Evolutionary conservation across 2,329 filamentous ascomycete species (phyloP), one percentile per base, ranked within the genome.

Genomic region (Aspergillus candidus): DNA sequence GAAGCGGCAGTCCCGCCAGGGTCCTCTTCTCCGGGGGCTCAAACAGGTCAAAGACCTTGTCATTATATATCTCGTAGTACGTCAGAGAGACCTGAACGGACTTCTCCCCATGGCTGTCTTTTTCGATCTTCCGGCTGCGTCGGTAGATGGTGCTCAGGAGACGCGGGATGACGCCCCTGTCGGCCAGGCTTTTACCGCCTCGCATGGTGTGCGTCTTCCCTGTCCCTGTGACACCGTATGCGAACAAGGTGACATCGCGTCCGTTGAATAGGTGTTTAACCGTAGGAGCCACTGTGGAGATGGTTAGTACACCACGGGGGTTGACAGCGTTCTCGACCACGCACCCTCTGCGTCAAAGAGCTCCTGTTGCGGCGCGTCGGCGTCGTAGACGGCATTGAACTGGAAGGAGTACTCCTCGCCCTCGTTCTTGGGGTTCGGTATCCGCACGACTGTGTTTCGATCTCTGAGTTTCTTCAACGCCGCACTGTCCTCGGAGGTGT

Each of bases 191-290:
- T 67, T 94, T 80, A 32, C 90, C 90, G 53, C 90, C 90, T 52
- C 90, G 83, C 89, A 96, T 95, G 3, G 90, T 96, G 68, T 95
- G 88, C 47, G 90, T 96, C 71, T 96, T 96, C 44, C 90, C 90
- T 0, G 89, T 94, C 37, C 90, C 90, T 0, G 90, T 95, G 47
- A 91, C 88, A 48, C 90, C 90, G 63, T 96, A 95, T 22, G 90
- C 89, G 61, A 96, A 95, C 45, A 95, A 80, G 10, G 88, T 94
- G 34, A 91, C 80, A 68, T 94, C 87, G 61, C 88, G 82, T 46
- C 88, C 93, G 42, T 65, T 68, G 70, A 97, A 96, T 8, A 97
- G 80, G 43, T 93, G 86, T 65, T 95, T 96, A 51, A 96, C 75
- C 40, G 90, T 89, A 2, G 91, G 88, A 33, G 88, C 78, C 55